Conservation (phyloP, 129 eudicot genomes). For the Ambrosia trifida region DNA sequence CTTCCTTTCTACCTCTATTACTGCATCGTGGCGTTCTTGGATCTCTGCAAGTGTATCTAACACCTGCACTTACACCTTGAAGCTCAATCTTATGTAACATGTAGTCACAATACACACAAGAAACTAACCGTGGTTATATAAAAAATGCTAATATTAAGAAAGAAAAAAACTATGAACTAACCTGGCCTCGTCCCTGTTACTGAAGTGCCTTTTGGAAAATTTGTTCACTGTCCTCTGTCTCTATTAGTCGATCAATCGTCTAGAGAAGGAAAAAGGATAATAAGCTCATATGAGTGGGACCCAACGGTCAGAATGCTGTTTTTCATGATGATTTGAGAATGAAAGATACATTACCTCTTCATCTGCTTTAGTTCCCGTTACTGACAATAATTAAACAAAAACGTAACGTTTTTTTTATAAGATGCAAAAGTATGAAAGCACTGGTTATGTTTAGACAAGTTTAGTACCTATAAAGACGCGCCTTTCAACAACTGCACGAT, state of each 20-base stretch:
- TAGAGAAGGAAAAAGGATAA: conserved; percentile 30
- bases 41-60: conserved; percentile 86
- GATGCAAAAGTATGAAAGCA: background rate
- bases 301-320: background rate
- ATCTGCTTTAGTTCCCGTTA: conserved; percentile 74
- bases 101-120: background rate
- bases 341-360: conserved; percentile 63
- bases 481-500: conserved; percentile 82
- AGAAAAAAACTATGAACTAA: background rate
- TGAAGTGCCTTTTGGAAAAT: conserved; percentile 72
- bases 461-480: conserved; percentile 74
- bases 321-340: background rate
- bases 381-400: conserved; percentile 37
- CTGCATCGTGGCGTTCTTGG: conserved; percentile 85
- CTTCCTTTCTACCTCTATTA: conserved; percentile 68
- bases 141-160: background rate
- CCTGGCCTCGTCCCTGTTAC: conserved; percentile 89
- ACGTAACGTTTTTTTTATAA: background rate
- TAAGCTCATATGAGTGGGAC: background rate
- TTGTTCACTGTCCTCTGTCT: conserved; percentile 86
- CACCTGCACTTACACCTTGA: conserved; percentile 42
- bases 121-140: background rate
- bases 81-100: background rate
- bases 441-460: conserved; percentile 4
- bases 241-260: conserved; percentile 80